phyloP scores from a whole-genome alignment of 208 protist genomes.

The Naegleria lovaniensis region DNA sequence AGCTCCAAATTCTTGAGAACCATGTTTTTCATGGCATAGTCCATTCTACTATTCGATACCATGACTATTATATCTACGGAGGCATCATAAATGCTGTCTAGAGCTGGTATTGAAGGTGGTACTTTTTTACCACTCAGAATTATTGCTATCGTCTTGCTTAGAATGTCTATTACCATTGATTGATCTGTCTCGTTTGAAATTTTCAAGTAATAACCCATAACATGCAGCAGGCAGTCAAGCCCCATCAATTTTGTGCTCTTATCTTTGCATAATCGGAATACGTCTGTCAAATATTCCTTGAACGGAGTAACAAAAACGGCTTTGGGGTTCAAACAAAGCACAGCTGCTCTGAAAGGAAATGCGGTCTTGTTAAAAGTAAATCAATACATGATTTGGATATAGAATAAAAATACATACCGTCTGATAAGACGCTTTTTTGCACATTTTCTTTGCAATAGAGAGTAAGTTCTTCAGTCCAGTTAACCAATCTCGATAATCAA shows the following conservation, averaged over 20 bases:
- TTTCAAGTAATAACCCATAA: conserved; percentile 8
- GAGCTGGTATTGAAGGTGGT: background rate
- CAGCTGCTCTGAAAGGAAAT: background rate
- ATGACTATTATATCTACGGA: conserved; percentile 16
- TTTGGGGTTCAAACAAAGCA: background rate
- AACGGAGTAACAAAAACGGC: background rate
- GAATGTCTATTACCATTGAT: background rate
- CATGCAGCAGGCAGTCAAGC: conserved; percentile 8
- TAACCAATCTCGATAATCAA: conserved; percentile 17
- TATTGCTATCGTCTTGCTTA: background rate
- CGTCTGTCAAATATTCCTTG: background rate
- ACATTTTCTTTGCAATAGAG: background rate
- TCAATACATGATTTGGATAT: too few relatives aligned
- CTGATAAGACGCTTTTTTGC: background rate
- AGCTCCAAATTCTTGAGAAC: background rate
- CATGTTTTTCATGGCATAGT: background rate
- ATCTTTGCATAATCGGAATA: background rate
- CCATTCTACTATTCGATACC: background rate
- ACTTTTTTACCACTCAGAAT: background rate
- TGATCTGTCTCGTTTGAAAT: background rate
- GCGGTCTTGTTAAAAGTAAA: background rate
- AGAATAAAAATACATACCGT: background rate
- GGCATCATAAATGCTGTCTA: conserved; percentile 5
- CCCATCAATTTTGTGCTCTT: background rate
- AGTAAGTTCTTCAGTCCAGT: background rate